Base-by-base conservation (phyloP, 2,329 filamentous ascomycete genomes). In the Periconia digitata region DNA sequence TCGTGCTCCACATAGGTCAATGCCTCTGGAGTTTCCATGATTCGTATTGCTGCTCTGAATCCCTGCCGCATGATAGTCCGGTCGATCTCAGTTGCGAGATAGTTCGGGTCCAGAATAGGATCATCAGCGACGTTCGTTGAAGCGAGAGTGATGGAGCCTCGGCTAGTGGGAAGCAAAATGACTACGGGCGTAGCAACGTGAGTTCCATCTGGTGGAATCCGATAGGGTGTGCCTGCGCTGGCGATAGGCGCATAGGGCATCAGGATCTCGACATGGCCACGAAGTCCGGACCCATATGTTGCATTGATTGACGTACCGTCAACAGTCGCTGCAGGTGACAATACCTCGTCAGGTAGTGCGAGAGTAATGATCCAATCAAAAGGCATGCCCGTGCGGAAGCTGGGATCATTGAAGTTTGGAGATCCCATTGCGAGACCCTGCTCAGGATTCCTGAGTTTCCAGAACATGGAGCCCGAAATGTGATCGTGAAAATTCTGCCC, bases 51-150 rank as follows among this genome's bases (percentile, higher is more conserved):
- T 76, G 71, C 2, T 76, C 72, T 3, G 78, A 68, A 0, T 72
- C 67, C 50, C 81, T 77, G 37, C 83, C 74, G 4, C 77, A 75
- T 38, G 2, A 48, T 43, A 10, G 40, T 1, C 67, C 73, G 3
- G 73, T 72, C 2, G 72, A 74, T 55, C 83, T 82, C 53, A 75
- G 84, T 0, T 75, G 74, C 37, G 78, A 71, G 0, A 66, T 67
- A 2, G 80, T 74, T 76, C 1, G 79, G 77, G 53, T 83, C 73
- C 55, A 80, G 78, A 1, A 67, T 58, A 0, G 82, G 72, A 2
- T 79, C 74, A 1, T 66, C 72, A 2, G 64, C 53, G 0, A 79
- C 78, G 47, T 83, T 73, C 0, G 76, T 62, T 0, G 78, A 81
- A 46, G 77, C 74, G 4, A 85, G 70, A 0, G 66, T 74, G 0